Percentiles rank a stretch among this genome's conserved stretches.
Conservation (phyloP, 1,284 basidiomycete genomes). For the Vanrija humicola region DNA sequence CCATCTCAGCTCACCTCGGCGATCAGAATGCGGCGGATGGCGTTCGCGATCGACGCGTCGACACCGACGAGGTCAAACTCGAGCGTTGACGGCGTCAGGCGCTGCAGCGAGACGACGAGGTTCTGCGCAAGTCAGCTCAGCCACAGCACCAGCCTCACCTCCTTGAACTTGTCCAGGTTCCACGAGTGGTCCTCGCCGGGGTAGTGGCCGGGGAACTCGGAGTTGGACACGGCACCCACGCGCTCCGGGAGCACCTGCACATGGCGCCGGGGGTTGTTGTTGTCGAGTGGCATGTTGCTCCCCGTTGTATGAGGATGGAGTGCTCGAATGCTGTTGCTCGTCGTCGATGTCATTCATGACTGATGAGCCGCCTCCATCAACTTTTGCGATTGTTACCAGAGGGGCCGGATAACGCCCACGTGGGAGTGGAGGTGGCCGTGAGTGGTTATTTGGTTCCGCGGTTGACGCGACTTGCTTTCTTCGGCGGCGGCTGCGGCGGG, state of each 20-base stretch:
- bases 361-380: background rate
- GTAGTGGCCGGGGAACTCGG: slow-evolving; percentile 48
- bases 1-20: slow-evolving; percentile 76
- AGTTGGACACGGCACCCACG: slow-evolving; percentile 53
- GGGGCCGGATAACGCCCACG: background rate
- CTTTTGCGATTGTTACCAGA: background rate
- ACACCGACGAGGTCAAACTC: slow-evolving; percentile 96
- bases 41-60: slow-evolving; percentile 94
- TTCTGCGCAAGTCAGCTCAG: slow-evolving; percentile 53
- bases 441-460: slow-evolving; percentile 13
- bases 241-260: slow-evolving; percentile 65
- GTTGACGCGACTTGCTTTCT: slow-evolving; percentile 21
- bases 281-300: slow-evolving; percentile 18
- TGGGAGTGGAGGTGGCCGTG: no score
- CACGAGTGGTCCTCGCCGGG: slow-evolving; percentile 79
- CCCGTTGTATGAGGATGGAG: background rate
- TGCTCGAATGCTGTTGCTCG: background rate
- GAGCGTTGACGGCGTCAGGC: slow-evolving; percentile 72
- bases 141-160: slow-evolving; percentile 52
- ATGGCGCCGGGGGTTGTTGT: slow-evolving; percentile 51
- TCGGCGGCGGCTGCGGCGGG: no score
- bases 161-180: slow-evolving; percentile 68
- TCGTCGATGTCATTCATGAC: background rate
- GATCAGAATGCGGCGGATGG: slow-evolving; percentile 84
- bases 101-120: slow-evolving; percentile 67